These are phyloP conservation scores for Trichoderma orchidacearum DNA, from an alignment of 495 filamentous ascomycete genomes.

Conservation along the genomic window DNA sequence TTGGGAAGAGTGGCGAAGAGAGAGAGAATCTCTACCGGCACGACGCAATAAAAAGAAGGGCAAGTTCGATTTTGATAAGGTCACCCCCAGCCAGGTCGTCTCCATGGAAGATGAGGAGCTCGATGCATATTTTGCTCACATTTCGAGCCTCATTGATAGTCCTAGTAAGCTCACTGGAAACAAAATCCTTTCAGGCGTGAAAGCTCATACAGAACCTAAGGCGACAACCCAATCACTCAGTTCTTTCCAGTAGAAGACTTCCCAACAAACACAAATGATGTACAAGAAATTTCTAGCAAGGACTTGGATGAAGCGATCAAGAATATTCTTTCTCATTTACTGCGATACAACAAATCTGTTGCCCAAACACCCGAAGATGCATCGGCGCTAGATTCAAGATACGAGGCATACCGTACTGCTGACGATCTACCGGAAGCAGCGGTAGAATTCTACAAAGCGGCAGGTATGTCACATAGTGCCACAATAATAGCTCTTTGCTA, in stretches of 20 bases:
- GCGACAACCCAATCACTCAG: conserved; percentile 25
- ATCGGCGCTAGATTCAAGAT: background rate
- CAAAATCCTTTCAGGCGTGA: background rate
- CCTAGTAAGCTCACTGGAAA: background rate
- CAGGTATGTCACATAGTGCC: background rate
- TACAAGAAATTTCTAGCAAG: background rate
- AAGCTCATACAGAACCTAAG: conserved; percentile 5
- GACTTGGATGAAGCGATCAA: background rate
- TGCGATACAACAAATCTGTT: background rate
- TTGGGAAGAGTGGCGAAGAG: background rate
- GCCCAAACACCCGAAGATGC: background rate
- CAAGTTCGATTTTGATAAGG: conserved; percentile 17
- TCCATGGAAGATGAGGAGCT: conserved; percentile 52
- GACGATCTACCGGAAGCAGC: conserved; percentile 43
- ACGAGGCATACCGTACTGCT: conserved; percentile 19
- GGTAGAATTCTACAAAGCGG: conserved; percentile 36
- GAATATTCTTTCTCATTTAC: background rate
- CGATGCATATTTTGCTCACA: conserved; percentile 51
- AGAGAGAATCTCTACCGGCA: background rate
- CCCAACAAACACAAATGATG: conserved; percentile 5
- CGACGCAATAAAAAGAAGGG: background rate
- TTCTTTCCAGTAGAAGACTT: conserved; percentile 27
- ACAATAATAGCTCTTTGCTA: no score
- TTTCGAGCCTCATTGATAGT: background rate
- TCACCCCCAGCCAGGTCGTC: conserved; percentile 56